Percentiles rank a stretch among this genome's conserved stretches.
phyloP scores from a whole-genome alignment of 257 asterid genomes.

The Coffea eugenioides region DNA sequence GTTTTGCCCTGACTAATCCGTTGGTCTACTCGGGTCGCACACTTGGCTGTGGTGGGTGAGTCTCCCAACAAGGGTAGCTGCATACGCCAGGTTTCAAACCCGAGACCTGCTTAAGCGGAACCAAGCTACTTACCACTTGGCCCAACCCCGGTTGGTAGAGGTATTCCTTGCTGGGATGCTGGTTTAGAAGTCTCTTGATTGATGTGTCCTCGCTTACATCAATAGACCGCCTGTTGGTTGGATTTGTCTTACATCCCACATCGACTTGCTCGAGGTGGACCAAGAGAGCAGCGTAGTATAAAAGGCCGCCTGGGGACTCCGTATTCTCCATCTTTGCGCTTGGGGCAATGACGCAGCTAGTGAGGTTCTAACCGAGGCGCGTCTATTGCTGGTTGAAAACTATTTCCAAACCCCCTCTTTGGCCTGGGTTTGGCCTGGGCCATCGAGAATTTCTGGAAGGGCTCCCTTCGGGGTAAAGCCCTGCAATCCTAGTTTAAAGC shows the following conservation, averaged over 20 bases:
- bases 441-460: constrained; percentile 18
- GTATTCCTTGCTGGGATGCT: too few species aligned
- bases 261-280: background rate
- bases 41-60: too few species aligned
- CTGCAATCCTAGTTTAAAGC: background rate
- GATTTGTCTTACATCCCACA: constrained; percentile 1
- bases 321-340: background rate
- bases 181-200: too few species aligned
- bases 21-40: too few species aligned
- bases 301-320: background rate
- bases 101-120: too few species aligned
- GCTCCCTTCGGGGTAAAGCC: constrained; percentile 17
- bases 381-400: constrained; percentile 9
- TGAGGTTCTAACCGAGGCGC: constrained; percentile 6
- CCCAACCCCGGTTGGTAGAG: too few species aligned
- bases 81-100: too few species aligned
- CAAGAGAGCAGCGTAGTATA: background rate
- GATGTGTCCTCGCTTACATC: too few species aligned
- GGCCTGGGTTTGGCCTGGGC: constrained; percentile 6
- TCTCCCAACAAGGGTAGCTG: too few species aligned
- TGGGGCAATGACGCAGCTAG: constrained; percentile 3
- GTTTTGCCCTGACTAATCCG: too few species aligned
- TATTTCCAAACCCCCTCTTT: constrained; percentile 7
- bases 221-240: too few species aligned
- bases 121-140: too few species aligned